Base-by-base conservation (phyloP, 148 eudicot genomes). In the Gaultheria prostrata region DNA sequence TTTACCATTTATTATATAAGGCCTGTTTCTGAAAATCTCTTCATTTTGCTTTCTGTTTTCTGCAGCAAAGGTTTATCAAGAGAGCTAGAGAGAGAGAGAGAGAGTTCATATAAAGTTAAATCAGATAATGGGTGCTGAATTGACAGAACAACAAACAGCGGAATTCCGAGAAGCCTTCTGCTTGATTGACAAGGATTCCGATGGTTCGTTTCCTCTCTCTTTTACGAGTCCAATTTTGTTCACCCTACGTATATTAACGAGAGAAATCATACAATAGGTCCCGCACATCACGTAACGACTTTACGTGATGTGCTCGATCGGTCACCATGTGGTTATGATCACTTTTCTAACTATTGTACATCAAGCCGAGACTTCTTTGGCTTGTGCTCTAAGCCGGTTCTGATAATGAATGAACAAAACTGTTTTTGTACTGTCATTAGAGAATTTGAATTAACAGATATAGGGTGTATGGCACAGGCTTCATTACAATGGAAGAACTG, bases 141-240 rank as follows among this genome's bases (percentile, higher is more conserved):
- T 88, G 78, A 82, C 90, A 51, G 82, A 87, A 84, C 87, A 90
- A 56, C 91, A 87, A 61, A 80, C 86, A 14, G 82, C 83, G 7
- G 87, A 88, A 74, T 88, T 90, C 81, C 84, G 86, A 67, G 89
- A 90, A 85, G 91, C 91, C 39, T 88, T 90, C 77, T 88, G 70
- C 53, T n/a, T 87, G 82, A 88, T 90, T 30, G 91, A 90, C 77
- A 90, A 86, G 75, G 85, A 88, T 65, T 87, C 88, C 2, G 91
- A 90, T 75, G 92, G 92, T 90, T 53, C 30, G 86, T 86, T 12
- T 18, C 28, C 33, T 20, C 48, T 77, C 14, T 39, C 8, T 14
- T 46, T 33, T 15, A 11, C 9, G 21, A 48, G 6, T 28, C 2
- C 33, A 3, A 21, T 61, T 61, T 21, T 61, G 12, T 61, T n/a